Base-by-base conservation (phyloP, 768 basidiomycete species). In the Rhodotorula kratochvilovae region DNA sequence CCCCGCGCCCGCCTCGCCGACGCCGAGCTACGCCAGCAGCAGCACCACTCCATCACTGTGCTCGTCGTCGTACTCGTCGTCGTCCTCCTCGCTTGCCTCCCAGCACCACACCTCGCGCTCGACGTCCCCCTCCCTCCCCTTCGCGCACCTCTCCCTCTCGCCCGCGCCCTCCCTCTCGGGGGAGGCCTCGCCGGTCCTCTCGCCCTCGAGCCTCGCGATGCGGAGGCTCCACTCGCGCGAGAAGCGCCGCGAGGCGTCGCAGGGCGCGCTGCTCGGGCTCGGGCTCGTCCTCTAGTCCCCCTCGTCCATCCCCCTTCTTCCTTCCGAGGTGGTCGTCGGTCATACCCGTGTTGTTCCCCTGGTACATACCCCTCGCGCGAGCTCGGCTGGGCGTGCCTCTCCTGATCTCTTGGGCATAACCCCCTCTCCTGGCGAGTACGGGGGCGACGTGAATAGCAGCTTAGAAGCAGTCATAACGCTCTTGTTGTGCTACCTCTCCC, bases 161-260 rank as follows among this genome's bases (percentile, higher is more conserved):
- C 5, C 48, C 50, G 61, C 69, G 10, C 23, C 53, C 63, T 7
- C 16, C 51, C 0, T 43, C 60, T 31, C 16, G 39, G 42, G 64
- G 3, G 31, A 42, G 25, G 2, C n/a, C 31, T 21, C 50, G n/a
- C 39, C 68, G 12, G 21, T 48, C 29, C 16, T 2, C 21, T 7
- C 12, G 21, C 69, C 63, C 19, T 57, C 56, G 56, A 65, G 35
- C 16, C 70, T 71, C 46, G 70, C 70, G 13, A 55, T 59, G 55
- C 60, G 70, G 17, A 55, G 70, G 4, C 31, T 70, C 31, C 59
- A 66, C 25, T 65, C 69, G 31, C 64, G 66, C 50, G 33, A 56
- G 27, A 36, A 45, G 15, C 64, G 64, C 23, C 35, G 39, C 43
- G 56, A 5, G 15, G 29, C 29, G 35, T 21, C 36, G 2, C 23